Base-by-base conservation (phyloP, 345 rosid species). In the Heritiera fomes region DNA sequence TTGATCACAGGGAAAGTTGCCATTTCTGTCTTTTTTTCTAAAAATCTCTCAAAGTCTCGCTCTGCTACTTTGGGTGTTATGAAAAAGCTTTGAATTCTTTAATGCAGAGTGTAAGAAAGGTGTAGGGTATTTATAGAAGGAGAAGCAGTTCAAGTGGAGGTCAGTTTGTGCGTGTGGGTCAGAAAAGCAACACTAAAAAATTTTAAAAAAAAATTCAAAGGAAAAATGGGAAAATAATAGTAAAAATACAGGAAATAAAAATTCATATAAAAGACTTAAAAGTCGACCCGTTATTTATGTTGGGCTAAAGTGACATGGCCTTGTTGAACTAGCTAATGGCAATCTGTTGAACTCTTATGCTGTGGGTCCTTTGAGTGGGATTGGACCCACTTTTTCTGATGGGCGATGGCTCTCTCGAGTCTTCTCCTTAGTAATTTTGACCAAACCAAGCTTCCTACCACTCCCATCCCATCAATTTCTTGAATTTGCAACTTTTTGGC, bases 1-100 rank as follows among this genome's bases (percentile, higher is more conserved):
- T 80, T 84, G 78, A 94, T 94, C 41, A 92, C 86, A 7, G 97
- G 98, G 80, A 92, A 90, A 78, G 62, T 80, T 80, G 84, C 95
- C 97, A 95, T 93, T 53, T 84, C 11, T 46, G 13, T 59, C 28
- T 23, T 28, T 20, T 32, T 14, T 76, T 41, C 14, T 11, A 47
- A 13, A 28, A 60, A 23, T 60, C 64, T 60, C 38, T 60, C 64
- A 55, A 55, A 72, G 45, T 11, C 14, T 17, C 20, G 4, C 12
- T 15, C 18, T 32, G 32, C 15, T 53, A 9, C 38, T 53, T 49
- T 18, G 15, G 15, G 13, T 55, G 47, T 53, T 4, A 18, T 10
- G 75, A 1, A 32, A 52, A 60, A 23, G 14, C 30, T 60, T 23
- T 4, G 32, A 28, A 8, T 55, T 62, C 61, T 30, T 60, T 47